phyloP scores from a whole-genome alignment of 768 basidiomycete genomes.

The Leccinellum luteum region DNA sequence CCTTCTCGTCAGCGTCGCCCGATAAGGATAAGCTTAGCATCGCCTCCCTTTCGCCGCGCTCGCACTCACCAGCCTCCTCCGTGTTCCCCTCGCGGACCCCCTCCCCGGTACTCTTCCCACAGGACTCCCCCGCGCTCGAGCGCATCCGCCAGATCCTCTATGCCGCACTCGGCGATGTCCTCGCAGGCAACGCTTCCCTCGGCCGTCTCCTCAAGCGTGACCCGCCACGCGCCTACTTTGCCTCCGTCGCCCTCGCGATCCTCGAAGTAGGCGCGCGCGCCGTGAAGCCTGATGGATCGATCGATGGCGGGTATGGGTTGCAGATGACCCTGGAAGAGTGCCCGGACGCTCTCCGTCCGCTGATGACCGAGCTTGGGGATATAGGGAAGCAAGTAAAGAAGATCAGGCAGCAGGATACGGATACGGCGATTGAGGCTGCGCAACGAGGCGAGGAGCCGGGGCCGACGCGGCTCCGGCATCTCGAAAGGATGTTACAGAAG shows the following conservation, averaged over 20 bases:
- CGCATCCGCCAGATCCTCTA: slow-evolving; percentile 87
- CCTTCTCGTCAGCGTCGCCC: slow-evolving; percentile 13
- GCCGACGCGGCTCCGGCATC: slow-evolving; percentile 53
- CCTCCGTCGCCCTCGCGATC: slow-evolving; percentile 70
- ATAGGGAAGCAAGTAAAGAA: slow-evolving; percentile 51
- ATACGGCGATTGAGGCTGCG: slow-evolving; percentile 43
- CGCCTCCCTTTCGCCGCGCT: neutral
- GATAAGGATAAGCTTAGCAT: neutral
- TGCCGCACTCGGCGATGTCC: slow-evolving; percentile 70
- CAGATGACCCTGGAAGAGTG: slow-evolving; percentile 58
- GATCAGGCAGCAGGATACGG: slow-evolving; percentile 55
- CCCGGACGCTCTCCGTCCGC: slow-evolving; percentile 58
- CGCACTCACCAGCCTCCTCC: slow-evolving; percentile 13
- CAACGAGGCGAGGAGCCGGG: slow-evolving; percentile 35
- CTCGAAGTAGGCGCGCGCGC: slow-evolving; percentile 59
- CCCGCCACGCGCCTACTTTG: slow-evolving; percentile 75
- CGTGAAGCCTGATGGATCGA: slow-evolving; percentile 44
- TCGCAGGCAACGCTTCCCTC: slow-evolving; percentile 55
- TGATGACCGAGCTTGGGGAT: slow-evolving; percentile 61
- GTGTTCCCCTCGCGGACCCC: slow-evolving; percentile 41
- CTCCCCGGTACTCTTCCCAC: slow-evolving; percentile 45
- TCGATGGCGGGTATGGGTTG: slow-evolving; percentile 51
- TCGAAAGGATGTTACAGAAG: slow-evolving; percentile 52
- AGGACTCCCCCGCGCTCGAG: slow-evolving; percentile 53
- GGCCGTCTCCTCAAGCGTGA: slow-evolving; percentile 57